A percentile compares a stretch with the other conserved stretches of the same genome.
These are phyloP conservation scores for Ilex paraguariensis DNA, from an alignment of 305 asterid genomes.

Conservation along the genomic window DNA sequence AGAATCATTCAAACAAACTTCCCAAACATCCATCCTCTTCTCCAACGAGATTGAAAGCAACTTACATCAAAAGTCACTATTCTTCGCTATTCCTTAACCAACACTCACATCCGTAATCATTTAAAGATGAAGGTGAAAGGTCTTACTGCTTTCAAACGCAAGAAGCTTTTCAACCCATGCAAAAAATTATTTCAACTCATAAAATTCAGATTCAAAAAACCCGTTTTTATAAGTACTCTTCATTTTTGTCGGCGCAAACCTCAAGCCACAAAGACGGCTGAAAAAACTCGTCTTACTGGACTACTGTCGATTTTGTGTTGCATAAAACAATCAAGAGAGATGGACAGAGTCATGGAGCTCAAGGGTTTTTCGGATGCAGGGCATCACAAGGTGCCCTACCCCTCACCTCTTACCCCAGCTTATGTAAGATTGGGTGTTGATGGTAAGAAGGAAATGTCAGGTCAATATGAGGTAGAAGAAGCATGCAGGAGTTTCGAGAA, in stretches of 20 bases:
- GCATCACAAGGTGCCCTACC: slow-evolving; percentile 32
- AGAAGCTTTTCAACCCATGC: slow-evolving; percentile 41
- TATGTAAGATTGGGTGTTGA: slow-evolving; percentile 31
- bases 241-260: slow-evolving; percentile 12
- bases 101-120: slow-evolving; percentile 13
- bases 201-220: slow-evolving; percentile 34
- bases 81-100: slow-evolving; percentile 9
- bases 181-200: slow-evolving; percentile 31
- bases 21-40: no score
- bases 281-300: slow-evolving; percentile 10
- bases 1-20: no score
- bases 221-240: slow-evolving; percentile 30
- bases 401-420: slow-evolving; percentile 64
- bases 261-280: slow-evolving; percentile 5
- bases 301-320: slow-evolving; percentile 21
- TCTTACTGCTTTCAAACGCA: slow-evolving; percentile 32
- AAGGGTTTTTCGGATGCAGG: slow-evolving; percentile 39
- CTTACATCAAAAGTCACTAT: neutral
- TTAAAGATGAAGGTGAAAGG: slow-evolving; percentile 20
- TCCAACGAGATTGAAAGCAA: no score
- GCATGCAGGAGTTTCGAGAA: slow-evolving; percentile 73
- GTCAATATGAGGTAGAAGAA: slow-evolving; percentile 40
- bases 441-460: slow-evolving; percentile 8
- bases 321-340: slow-evolving; percentile 15
- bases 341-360: slow-evolving; percentile 36